Base-by-base conservation (phyloP, 345 rosid genomes). In the Lagerstroemia speciosa region DNA sequence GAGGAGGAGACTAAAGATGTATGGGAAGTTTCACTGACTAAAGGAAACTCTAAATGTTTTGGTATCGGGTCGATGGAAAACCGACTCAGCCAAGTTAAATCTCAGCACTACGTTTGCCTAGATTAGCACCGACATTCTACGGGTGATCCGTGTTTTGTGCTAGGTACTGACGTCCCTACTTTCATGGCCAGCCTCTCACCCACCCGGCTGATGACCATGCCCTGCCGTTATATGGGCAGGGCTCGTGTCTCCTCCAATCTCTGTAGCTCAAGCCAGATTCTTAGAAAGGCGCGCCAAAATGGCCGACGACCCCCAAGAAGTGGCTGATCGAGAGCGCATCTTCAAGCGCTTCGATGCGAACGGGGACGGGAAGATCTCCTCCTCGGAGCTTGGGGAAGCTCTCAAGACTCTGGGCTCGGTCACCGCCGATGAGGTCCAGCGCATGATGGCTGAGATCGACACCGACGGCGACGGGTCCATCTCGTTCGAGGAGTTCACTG, bases 361-460 rank as follows among this genome's bases (percentile, higher is more conserved):
- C 1, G 94, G 94, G 1, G 97, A 93, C 22, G 96, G 92, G 5
- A 80, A 82, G 58, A 93, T 93, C 79, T 93, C 97, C 0, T 74
- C 94, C 9, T 0, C 85, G 0, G 97, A 91, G 89, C 89, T 93
- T 0, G 96, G 93, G 5, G 92, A 89, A 5, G 81, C 92, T 50
- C 74, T 89, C 71, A 86, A 87, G 83, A 71, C 83, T 11, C 89
- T 91, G 0, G 91, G 91, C 2, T 82, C 91, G 0, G 91, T 87
- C 71, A 84, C 90, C 0, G 48, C 50, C 0, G 98, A 86, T 0
- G 98, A 93, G 72, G 45, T 89, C 17, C 80, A 81, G 41, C 78
- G 87, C 37, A 93, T 93, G 98, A 93, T 93, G 98, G 82, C 80
- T 0, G 98, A 93, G 83, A 91, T 93, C 38, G 98, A 93, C 66